Evolutionary conservation across 306 rosid species (phyloP), one percentile per base, ranked within the genome.

Genomic region (Hylodesmum podocarpum): DNA sequence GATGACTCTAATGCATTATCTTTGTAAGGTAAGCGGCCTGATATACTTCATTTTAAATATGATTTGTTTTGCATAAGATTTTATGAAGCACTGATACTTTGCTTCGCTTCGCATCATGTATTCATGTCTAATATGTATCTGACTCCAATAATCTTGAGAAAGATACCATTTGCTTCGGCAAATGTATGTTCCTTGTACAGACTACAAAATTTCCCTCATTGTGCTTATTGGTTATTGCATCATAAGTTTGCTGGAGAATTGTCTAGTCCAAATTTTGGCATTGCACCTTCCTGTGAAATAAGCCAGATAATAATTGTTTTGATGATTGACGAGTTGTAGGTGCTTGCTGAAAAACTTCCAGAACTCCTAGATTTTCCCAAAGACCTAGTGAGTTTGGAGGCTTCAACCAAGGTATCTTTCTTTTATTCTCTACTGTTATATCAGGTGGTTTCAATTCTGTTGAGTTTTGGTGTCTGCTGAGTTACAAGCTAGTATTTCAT

Each of bases 1-100:
- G 89, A 92, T 89, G 97, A 96, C 99, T 80, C 98, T 96, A 78
- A 93, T 96, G 99, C 99, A 96, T 83, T 92, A 96, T 84, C 98
- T 96, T 81, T 96, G 99, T 66, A 96, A 96, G 99, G 99, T 96
- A 89, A 85, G 67, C 76, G 69, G 69, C 61, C 24, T 43, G 16
- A n/a, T 50, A 16, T 59, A 73, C 62, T 81, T 49, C 31, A 39
- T 47, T 61, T 33, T 19, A 28, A 55, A 72, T 11, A 36, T 65
- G 50, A 36, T 71, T 18, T 58, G 6, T 33, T 47, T 66, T 22
- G 50, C 28, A 29, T 53, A 40, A 53, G 18, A 55, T n/a, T n/a
- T n/a, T n/a, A n/a, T n/a, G n/a, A n/a, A n/a, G n/a, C n/a, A n/a
- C n/a, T n/a, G n/a, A n/a, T n/a, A n/a, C n/a, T n/a, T n/a, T n/a